These are phyloP conservation scores for Malbranchea zuffiana DNA, from an alignment of 2,329 filamentous ascomycete species.

Conservation along the genomic window DNA sequence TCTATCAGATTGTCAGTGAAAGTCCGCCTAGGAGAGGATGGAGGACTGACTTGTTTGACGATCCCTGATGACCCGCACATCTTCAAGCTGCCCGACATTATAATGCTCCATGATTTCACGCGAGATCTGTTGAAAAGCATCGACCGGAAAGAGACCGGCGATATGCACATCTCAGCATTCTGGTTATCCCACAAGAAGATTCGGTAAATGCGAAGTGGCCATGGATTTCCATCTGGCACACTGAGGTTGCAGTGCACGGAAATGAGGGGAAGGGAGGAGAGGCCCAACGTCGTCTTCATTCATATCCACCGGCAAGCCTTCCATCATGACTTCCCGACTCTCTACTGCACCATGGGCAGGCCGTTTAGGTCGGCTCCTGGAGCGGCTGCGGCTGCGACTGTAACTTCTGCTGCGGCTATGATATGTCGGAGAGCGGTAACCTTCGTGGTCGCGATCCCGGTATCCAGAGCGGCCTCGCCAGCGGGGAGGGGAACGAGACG, in stretches of 20 bases:
- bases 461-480: slow-evolving; percentile 30
- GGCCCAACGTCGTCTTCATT: slow-evolving; percentile 42
- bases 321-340: slow-evolving; percentile 42
- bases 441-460: slow-evolving; percentile 38
- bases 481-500: slow-evolving; percentile 28
- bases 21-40: not conserved
- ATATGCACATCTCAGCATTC: slow-evolving; percentile 33
- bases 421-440: slow-evolving; percentile 34
- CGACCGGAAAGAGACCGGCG: slow-evolving; percentile 24
- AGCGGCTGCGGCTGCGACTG: slow-evolving; percentile 22
- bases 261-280: slow-evolving; percentile 19
- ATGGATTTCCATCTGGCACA: slow-evolving; percentile 3
- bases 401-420: slow-evolving; percentile 27
- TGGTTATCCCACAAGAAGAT: slow-evolving; percentile 20
- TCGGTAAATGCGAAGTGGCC: slow-evolving; percentile 13
- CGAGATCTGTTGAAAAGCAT: slow-evolving; percentile 41
- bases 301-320: slow-evolving; percentile 40
- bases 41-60: slow-evolving; percentile 43
- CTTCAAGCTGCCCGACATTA: slow-evolving; percentile 43
- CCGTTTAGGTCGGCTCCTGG: slow-evolving; percentile 26
- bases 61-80: slow-evolving; percentile 48
- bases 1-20: slow-evolving; percentile 27
- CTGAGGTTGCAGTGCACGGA: slow-evolving; percentile 10
- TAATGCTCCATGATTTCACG: slow-evolving; percentile 44
- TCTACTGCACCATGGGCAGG: slow-evolving; percentile 32